A percentile compares a stretch with the other conserved stretches of the same genome.
phyloP scores from a whole-genome alignment of 345 rosid species.

The Isatis tinctoria region DNA sequence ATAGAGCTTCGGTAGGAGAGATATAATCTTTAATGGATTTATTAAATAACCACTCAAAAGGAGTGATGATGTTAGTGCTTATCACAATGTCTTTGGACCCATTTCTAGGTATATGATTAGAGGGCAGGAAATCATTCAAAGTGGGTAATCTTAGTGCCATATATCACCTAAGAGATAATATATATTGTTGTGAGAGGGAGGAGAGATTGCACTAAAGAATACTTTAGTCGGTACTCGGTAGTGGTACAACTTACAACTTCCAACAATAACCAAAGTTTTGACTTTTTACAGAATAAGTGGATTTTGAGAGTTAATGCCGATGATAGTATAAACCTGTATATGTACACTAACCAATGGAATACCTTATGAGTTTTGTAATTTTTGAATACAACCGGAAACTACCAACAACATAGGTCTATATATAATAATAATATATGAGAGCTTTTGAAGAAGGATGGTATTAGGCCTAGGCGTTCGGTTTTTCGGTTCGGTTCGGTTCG shows the following conservation, averaged over 20 bases:
- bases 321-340: neutral
- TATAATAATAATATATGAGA: too few species aligned
- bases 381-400: constrained; percentile 10
- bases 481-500: too few species aligned
- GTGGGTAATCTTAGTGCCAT: neutral
- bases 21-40: neutral
- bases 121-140: too few species aligned
- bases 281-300: neutral
- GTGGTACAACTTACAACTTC: neutral
- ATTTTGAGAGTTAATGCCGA: neutral
- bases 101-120: too few species aligned
- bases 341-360: neutral
- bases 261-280: neutral
- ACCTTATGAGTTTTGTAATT: too few species aligned
- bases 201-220: neutral
- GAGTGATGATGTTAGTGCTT: neutral
- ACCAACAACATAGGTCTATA: neutral
- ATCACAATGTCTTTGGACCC: neutral
- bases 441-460: too few species aligned
- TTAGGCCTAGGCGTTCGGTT: too few species aligned
- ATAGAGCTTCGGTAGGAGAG: neutral
- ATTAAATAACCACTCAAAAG: neutral
- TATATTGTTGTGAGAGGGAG: neutral
- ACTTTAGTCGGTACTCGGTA: neutral
- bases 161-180: neutral